Base-by-base conservation (phyloP, 1,139 yeast genomes). In the Candida neerlandica region DNA sequence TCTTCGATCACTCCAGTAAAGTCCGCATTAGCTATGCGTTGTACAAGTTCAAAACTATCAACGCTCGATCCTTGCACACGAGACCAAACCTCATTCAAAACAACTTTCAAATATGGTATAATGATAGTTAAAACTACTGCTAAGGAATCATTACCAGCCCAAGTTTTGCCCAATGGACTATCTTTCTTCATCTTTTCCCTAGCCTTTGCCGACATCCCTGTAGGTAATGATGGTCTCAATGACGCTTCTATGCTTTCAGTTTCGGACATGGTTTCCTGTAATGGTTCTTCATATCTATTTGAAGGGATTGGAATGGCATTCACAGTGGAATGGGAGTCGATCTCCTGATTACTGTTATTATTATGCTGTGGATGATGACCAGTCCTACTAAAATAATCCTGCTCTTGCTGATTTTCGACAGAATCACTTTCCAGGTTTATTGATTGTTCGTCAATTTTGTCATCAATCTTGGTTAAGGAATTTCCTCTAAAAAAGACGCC, bases 121-220 rank as follows among this genome's bases (percentile, higher is more conserved):
- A 80, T 61, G 0, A 80, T 59, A 10, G 75, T 71, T 10, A 79
- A 56, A 1, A 86, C 65, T 1, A 78, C 63, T 9, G 70, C 58
- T 15, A 85, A 69, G 0, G 86, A 74, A 40, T 75, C 76, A 44
- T 71, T 69, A 1, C 92, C 92, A 9, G 83, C 77, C 91, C 92
- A 86, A 0, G 81, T 71, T 35, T 74, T 63, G 23, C 70, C 67
- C 27, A 85, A 62, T 1, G 84, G 76, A 2, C 78, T 72, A 48
- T 77, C 79, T 43, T 70, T 69, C 0, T 84, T 82, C 23, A 73
- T 64, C 58, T 88, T 89, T n/a, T 83, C 82, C 47, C 78, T 79
- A 0, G 84, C 82, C 51, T 71, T 79, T 15, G 65, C 64, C 0
- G 89, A 80, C 85, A 86, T 80, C 2, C 92, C 92, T 1, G 77